These are phyloP conservation scores for Tolypocladium guangdongense DNA, from an alignment of 2,329 filamentous ascomycete species.

Conservation along the genomic window DNA sequence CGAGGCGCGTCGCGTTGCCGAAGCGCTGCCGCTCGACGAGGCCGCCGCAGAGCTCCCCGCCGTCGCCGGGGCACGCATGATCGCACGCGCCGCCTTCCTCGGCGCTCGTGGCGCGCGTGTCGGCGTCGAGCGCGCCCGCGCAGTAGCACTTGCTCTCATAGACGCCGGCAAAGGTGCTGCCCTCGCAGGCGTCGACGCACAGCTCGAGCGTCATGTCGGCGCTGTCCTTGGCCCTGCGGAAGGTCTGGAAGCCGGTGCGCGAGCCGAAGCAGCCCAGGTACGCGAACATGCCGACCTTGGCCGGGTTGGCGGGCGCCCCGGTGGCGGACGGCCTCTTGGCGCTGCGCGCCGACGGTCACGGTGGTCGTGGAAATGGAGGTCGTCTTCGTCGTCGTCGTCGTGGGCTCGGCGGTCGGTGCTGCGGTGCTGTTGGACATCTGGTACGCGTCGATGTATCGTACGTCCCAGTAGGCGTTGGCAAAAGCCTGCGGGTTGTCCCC, in stretches of 20 bases:
- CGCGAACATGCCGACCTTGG: slow-evolving; percentile 18
- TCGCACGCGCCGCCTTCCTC: slow-evolving; percentile 17
- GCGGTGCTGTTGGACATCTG: slow-evolving; percentile 6
- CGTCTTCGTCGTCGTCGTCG: neutral
- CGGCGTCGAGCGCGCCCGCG: slow-evolving; percentile 26
- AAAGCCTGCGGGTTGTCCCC: slow-evolving; percentile 33
- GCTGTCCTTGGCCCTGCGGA: slow-evolving; percentile 17
- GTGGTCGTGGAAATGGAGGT: neutral
- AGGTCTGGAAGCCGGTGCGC: slow-evolving; percentile 21
- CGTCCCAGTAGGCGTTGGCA: slow-evolving; percentile 35
- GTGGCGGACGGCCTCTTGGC: slow-evolving; percentile 3
- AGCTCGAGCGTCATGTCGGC: slow-evolving; percentile 26
- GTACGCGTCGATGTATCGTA: slow-evolving; percentile 44
- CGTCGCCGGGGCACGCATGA: slow-evolving; percentile 29
- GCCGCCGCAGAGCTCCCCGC: slow-evolving; percentile 30
- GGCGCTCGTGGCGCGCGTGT: slow-evolving; percentile 20
- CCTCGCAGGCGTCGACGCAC: slow-evolving; percentile 27
- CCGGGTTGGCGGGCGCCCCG: slow-evolving; percentile 17
- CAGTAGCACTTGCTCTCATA: slow-evolving; percentile 34
- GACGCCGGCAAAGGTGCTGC: slow-evolving; percentile 27
- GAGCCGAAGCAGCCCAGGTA: slow-evolving; percentile 33
- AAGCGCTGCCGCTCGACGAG: slow-evolving; percentile 5
- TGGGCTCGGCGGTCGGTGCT: neutral
- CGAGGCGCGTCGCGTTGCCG: neutral
- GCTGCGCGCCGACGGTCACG: neutral